These are phyloP conservation scores for Russula brevipes DNA, from an alignment of 768 basidiomycete species.

Conservation along the genomic window DNA sequence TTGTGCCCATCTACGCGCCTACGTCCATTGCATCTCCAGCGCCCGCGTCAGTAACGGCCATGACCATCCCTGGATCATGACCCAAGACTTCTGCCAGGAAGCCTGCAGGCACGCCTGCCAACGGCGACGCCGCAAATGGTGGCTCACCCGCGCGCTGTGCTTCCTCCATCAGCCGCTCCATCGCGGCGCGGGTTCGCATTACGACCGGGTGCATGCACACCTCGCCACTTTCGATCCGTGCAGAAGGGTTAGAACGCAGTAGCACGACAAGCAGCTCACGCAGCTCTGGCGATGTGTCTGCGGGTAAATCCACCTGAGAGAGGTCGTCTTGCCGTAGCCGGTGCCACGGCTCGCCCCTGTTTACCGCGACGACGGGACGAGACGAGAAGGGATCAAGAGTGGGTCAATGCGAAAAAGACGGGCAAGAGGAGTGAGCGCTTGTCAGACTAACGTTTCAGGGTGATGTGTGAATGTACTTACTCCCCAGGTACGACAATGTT, in stretches of 20 bases:
- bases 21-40: constrained; percentile 30
- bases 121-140: constrained; percentile 55
- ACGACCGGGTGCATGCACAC: constrained; percentile 63
- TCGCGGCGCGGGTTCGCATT: constrained; percentile 51
- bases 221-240: constrained; percentile 51
- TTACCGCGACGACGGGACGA: constrained; percentile 20
- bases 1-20: constrained; percentile 20
- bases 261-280: constrained; percentile 64
- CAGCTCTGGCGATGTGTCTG: constrained; percentile 55
- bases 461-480: constrained; percentile 47
- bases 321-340: constrained; percentile 88
- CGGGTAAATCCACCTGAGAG: constrained; percentile 64
- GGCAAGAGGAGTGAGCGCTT: constrained; percentile 3
- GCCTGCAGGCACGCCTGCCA: constrained; percentile 53
- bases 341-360: constrained; percentile 91
- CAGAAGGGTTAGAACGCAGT: constrained; percentile 67
- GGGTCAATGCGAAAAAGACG: not conserved
- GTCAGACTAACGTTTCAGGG: constrained; percentile 4
- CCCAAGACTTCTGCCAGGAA: constrained; percentile 63
- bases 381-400: not conserved
- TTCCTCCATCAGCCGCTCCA: constrained; percentile 47
- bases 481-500: constrained; percentile 97
- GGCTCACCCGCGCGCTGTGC: constrained; percentile 35
- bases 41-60: not conserved
- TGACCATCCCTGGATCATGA: not conserved